Percentiles rank a stretch among this genome's conserved stretches.
Conservation (phyloP, 2,329 filamentous ascomycete species). For the Ophiostoma piceae region DNA sequence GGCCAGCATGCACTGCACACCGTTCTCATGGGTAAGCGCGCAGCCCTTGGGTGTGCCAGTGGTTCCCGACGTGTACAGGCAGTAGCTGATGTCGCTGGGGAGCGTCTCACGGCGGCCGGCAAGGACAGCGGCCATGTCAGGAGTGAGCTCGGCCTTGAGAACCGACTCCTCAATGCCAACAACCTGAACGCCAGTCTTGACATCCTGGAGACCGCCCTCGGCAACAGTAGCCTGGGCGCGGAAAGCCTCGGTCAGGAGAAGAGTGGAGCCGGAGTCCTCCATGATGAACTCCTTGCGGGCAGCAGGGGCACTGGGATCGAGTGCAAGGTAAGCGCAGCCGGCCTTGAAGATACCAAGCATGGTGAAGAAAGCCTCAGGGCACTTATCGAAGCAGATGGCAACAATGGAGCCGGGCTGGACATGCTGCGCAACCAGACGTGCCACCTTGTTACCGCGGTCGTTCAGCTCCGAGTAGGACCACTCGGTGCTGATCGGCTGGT, state of each 20-base stretch:
- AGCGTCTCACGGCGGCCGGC: constrained; percentile 29
- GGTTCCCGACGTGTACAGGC: constrained; percentile 81
- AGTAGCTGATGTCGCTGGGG: constrained; percentile 63
- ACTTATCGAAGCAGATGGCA: constrained; percentile 78
- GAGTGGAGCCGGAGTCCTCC: constrained; percentile 61
- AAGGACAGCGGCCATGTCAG: not conserved
- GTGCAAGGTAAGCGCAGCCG: constrained; percentile 73
- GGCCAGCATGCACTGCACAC: constrained; percentile 81
- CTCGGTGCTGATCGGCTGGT: constrained; percentile 40
- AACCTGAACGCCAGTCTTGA: constrained; percentile 33
- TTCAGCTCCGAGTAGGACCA: constrained; percentile 78
- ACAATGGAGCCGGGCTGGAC: constrained; percentile 58
- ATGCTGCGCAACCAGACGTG: constrained; percentile 53
- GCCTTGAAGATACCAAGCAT: constrained; percentile 79
- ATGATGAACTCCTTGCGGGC: constrained; percentile 74
- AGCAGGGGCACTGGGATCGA: constrained; percentile 68
- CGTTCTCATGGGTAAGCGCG: constrained; percentile 81
- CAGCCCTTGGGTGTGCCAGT: constrained; percentile 85
- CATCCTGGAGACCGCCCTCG: constrained; percentile 31
- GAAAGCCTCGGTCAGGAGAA: constrained; percentile 53
- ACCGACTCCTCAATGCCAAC: constrained; percentile 34
- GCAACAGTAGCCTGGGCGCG: constrained; percentile 21
- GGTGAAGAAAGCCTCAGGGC: constrained; percentile 74
- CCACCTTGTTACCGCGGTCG: constrained; percentile 64
- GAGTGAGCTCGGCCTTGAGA: constrained; percentile 28